Conservation (phyloP, 2,329 filamentous ascomycete genomes). For the Clonostachys byssicola region DNA sequence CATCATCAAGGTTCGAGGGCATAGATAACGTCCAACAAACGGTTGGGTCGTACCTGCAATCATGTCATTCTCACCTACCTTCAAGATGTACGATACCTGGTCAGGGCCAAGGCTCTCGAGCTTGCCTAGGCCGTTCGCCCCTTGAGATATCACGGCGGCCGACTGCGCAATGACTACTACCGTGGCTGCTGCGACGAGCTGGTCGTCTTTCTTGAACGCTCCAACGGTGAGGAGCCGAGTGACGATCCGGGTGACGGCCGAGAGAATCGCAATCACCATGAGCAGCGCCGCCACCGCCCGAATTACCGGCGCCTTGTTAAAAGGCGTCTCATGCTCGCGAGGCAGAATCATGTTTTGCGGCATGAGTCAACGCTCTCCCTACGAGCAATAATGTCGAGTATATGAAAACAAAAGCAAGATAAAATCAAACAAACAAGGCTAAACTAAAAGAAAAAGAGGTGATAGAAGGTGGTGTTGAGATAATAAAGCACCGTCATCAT, state of each 20-base stretch:
- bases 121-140: conserved; percentile 10
- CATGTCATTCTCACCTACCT: background rate
- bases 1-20: too few species aligned
- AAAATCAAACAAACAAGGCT: too few species aligned
- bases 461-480: too few species aligned
- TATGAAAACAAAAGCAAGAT: background rate
- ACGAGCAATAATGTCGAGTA: background rate
- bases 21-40: too few species aligned
- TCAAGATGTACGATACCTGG: conserved; percentile 7
- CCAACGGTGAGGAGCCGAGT: conserved; percentile 7
- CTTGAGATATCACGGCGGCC: conserved; percentile 7
- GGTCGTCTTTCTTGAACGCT: conserved; percentile 9
- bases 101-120: conserved; percentile 1
- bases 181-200: conserved; percentile 7
- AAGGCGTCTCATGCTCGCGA: conserved; percentile 11
- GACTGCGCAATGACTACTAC: conserved; percentile 11
- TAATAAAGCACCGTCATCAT: too few species aligned
- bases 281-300: conserved; percentile 11
- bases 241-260: conserved; percentile 8
- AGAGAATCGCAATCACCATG: conserved; percentile 12
- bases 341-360: conserved; percentile 1
- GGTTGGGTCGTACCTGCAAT: too few species aligned
- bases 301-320: conserved; percentile 13
- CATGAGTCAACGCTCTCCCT: background rate
- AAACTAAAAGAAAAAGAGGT: too few species aligned